These are phyloP conservation scores for Fusarium metavorans DNA, from an alignment of 2,329 filamentous ascomycete genomes.

Conservation along the genomic window DNA sequence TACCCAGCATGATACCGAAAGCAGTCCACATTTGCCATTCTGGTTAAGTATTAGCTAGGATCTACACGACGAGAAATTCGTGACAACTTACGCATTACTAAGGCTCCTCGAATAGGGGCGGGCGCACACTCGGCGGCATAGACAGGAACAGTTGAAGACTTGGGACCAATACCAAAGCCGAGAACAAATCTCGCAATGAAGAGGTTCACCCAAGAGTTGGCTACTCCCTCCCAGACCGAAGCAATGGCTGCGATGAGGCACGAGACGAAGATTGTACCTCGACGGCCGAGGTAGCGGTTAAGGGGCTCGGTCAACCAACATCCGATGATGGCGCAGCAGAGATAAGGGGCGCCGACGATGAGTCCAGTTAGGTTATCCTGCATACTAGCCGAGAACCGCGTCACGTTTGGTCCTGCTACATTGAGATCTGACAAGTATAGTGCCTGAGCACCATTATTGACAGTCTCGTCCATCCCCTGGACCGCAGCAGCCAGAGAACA, in stretches of 20 bases:
- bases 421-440: neutral
- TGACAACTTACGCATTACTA: neutral
- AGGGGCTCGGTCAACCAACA: constrained; percentile 6
- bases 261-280: constrained; percentile 1
- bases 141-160: constrained; percentile 3
- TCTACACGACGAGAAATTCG: rapidly evolving
- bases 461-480: constrained; percentile 1
- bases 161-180: neutral
- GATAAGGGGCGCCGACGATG: neutral
- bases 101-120: neutral
- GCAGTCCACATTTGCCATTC: constrained; percentile 7
- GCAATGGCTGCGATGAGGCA: neutral
- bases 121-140: constrained; percentile 4
- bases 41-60: neutral
- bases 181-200: neutral
- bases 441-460: neutral
- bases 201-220: constrained; percentile 1
- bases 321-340: constrained; percentile 3
- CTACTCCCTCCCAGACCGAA: neutral
- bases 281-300: neutral
- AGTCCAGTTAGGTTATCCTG: constrained; percentile 1
- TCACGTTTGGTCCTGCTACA: neutral
- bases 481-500: constrained; percentile 15
- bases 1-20: constrained; percentile 1
- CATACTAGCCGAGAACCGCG: neutral